A percentile compares a stretch with the other conserved stretches of the same genome.
These are phyloP conservation scores for Saturnispora silvae DNA, from an alignment of 805 yeast species.

Conservation along the genomic window DNA sequence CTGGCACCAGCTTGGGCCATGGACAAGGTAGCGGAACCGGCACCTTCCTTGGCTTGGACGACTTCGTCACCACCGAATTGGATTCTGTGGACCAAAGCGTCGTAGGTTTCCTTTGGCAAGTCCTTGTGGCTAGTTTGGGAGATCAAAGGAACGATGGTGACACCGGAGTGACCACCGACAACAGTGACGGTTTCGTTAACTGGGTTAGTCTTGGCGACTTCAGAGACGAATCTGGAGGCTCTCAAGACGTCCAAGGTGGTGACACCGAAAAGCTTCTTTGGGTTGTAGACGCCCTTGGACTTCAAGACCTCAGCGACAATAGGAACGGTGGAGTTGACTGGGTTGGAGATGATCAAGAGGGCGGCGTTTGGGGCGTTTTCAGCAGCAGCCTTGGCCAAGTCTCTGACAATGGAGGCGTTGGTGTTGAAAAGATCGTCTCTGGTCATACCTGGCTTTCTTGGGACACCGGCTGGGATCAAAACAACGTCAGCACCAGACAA, in stretches of 20 bases:
- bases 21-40: conserved; percentile 89
- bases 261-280: conserved; percentile 44
- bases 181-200: conserved; percentile 32
- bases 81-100: conserved; percentile 68
- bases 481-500: conserved; percentile 40
- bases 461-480: conserved; percentile 53
- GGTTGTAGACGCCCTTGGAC: conserved; percentile 40
- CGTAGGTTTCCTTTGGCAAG: conserved; percentile 20
- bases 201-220: conserved; percentile 14
- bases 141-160: conserved; percentile 41
- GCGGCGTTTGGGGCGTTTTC: conserved; percentile 39
- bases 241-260: conserved; percentile 51
- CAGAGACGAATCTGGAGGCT: conserved; percentile 40
- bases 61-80: conserved; percentile 90
- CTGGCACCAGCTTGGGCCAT: conserved; percentile 89
- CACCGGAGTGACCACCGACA: conserved; percentile 50
- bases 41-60: conserved; percentile 88
- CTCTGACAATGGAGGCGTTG: conserved; percentile 44
- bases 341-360: conserved; percentile 46
- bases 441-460: conserved; percentile 59
- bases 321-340: conserved; percentile 53
- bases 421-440: conserved; percentile 53
- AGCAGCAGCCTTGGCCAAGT: conserved; percentile 42
- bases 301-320: conserved; percentile 49
- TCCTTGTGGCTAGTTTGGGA: conserved; percentile 31